A percentile compares a stretch with the other conserved stretches of the same genome.
Evolutionary conservation across 495 filamentous ascomycete species (phyloP).

Genomic region (Bryoglossum gracile): DNA sequence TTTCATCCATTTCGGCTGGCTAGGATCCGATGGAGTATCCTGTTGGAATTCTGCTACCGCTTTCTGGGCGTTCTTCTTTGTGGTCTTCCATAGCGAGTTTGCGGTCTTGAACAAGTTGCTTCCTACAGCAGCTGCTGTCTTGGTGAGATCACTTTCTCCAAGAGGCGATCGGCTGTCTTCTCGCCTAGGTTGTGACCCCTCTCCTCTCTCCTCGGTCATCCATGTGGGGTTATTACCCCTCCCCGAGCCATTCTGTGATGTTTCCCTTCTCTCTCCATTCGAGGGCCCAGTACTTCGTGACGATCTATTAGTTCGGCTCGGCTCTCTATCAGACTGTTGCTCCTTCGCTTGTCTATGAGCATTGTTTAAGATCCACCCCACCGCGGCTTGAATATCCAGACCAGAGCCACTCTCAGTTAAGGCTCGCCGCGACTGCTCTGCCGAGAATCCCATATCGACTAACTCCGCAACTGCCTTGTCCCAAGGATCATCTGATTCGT

Average conservation of each 20-base stretch:
- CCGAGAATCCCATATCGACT: conserved; percentile 90
- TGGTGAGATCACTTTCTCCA: conserved; percentile 68
- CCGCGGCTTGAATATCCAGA: conserved; percentile 76
- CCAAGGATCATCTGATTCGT: conserved; percentile 51
- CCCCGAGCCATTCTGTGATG: conserved; percentile 25
- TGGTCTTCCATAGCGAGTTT: conserved; percentile 86
- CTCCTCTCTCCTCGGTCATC: conserved; percentile 28
- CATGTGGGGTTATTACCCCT: conserved; percentile 33
- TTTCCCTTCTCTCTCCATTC: conserved; percentile 17
- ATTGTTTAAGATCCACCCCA: conserved; percentile 83
- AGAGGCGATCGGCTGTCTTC: conserved; percentile 49
- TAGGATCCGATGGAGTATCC: conserved; percentile 64
- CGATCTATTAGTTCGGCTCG: too few species aligned
- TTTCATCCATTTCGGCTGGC: conserved; percentile 92
- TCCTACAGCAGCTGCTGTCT: conserved; percentile 74
- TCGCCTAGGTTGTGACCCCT: conserved; percentile 36
- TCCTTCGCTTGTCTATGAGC: conserved; percentile 70
- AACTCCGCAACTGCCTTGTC: conserved; percentile 83
- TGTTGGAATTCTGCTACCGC: conserved; percentile 85
- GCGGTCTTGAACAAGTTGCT: conserved; percentile 87
- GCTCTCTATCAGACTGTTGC: conserved; percentile 29
- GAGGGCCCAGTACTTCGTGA: conserved; percentile 29
- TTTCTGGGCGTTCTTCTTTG: conserved; percentile 90
- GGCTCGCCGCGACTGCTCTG: conserved; percentile 70
- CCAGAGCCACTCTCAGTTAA: conserved; percentile 72